phyloP scores from a whole-genome alignment of 2,329 filamentous ascomycete genomes.

The Didymella keratinophila region DNA sequence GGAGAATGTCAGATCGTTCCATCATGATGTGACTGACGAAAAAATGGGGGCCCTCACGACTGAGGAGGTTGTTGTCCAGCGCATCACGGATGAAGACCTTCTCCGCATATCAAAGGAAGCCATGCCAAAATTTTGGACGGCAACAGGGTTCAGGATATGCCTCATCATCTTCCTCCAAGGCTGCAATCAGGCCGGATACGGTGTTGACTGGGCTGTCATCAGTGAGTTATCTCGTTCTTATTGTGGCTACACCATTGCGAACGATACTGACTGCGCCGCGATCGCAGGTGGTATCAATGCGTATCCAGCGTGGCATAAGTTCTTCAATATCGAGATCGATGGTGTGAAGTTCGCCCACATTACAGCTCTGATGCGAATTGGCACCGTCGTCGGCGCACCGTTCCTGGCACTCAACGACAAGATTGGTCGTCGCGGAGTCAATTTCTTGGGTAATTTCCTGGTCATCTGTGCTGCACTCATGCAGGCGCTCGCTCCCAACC shows the following conservation, averaged over 20 bases:
- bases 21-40: constrained; percentile 21
- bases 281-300: constrained; percentile 53
- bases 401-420: constrained; percentile 57
- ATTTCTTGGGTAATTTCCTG: constrained; percentile 56
- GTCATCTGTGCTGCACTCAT: constrained; percentile 56
- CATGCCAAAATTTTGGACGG: constrained; percentile 50
- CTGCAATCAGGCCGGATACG: constrained; percentile 59
- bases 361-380: constrained; percentile 59
- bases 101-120: constrained; percentile 54
- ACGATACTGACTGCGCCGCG: constrained; percentile 1
- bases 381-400: constrained; percentile 55
- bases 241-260: not conserved
- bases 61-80: constrained; percentile 56
- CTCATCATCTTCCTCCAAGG: constrained; percentile 58
- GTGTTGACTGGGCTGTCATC: constrained; percentile 61
- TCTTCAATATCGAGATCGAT: constrained; percentile 53
- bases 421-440: constrained; percentile 57
- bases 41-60: constrained; percentile 40
- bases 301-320: constrained; percentile 54
- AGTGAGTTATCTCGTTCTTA: constrained; percentile 17
- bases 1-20: constrained; percentile 20
- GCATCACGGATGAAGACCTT: constrained; percentile 58
- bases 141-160: constrained; percentile 53
- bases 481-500: constrained; percentile 41
- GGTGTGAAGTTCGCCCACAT: constrained; percentile 51